phyloP scores from a whole-genome alignment of 371 early-diverging fungal genomes.

The Batrachochytrium dendrobatidis region DNA sequence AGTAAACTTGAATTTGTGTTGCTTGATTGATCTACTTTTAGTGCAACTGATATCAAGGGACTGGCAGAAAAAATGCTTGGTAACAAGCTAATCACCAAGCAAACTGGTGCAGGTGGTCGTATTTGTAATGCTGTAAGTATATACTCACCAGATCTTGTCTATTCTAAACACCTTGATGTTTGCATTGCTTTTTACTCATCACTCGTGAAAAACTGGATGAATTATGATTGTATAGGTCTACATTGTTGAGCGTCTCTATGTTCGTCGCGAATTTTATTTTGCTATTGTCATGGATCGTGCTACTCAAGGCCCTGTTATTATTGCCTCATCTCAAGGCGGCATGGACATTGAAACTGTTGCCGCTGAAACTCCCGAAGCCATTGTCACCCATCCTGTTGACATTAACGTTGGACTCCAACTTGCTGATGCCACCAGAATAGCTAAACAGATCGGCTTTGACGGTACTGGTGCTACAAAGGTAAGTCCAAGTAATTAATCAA shows the following conservation, averaged over 20 bases:
- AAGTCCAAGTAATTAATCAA: constrained; percentile 39
- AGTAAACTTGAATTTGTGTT: too few relatives aligned
- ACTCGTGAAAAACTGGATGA: too few relatives aligned
- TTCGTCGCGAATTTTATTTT: constrained; percentile 96
- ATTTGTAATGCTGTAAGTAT: constrained; percentile 74
- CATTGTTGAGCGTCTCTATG: constrained; percentile 91
- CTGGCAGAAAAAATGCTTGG: constrained; percentile 95
- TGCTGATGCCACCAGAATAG: constrained; percentile 35
- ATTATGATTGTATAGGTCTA: constrained; percentile 51
- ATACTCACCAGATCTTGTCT: neutral
- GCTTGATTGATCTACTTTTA: too few relatives aligned
- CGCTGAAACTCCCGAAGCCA: constrained; percentile 88
- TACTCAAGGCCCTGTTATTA: constrained; percentile 88
- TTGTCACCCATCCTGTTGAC: constrained; percentile 74
- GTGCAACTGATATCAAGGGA: constrained; percentile 78
- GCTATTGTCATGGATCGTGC: constrained; percentile 94
- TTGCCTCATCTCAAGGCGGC: constrained; percentile 94
- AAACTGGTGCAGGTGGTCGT: constrained; percentile 94
- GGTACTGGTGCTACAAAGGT: too few relatives aligned
- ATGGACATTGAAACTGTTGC: constrained; percentile 97
- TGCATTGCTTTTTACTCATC: constrained; percentile 3
- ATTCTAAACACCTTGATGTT: neutral
- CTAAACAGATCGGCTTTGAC: constrained; percentile 80
- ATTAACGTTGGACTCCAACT: constrained; percentile 50
- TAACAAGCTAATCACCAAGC: constrained; percentile 94